A percentile compares a stretch with the other conserved stretches of the same genome.
phyloP scores from a whole-genome alignment of 352 stramenopile species.

The Phytophthora foliorum region DNA sequence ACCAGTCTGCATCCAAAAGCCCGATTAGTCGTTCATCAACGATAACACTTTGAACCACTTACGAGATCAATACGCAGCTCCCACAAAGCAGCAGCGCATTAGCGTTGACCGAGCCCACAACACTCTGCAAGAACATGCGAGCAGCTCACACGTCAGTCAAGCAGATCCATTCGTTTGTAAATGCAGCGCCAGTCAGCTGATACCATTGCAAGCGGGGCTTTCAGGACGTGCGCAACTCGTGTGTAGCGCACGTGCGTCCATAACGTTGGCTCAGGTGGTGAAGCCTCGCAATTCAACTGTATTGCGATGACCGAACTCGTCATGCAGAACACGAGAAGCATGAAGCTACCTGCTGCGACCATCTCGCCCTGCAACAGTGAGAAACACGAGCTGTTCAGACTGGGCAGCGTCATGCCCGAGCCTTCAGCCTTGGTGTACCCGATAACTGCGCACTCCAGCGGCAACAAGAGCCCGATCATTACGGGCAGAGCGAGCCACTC shows the following conservation, averaged over 20 bases:
- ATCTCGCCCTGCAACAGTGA: slow-evolving; percentile 44
- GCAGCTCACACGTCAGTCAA: slow-evolving; percentile 11
- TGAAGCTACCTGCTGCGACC: slow-evolving; percentile 31
- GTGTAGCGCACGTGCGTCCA: slow-evolving; percentile 73
- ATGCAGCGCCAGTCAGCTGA: not conserved
- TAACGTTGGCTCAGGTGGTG: slow-evolving; percentile 53
- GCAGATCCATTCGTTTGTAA: not conserved
- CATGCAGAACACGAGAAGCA: slow-evolving; percentile 43
- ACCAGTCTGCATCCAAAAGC: slow-evolving; percentile 20
- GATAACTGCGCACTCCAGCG: slow-evolving; percentile 64
- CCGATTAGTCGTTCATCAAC: not conserved
- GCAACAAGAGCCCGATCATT: slow-evolving; percentile 64
- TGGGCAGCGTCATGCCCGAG: slow-evolving; percentile 27
- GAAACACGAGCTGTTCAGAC: slow-evolving; percentile 48
- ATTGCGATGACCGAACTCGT: slow-evolving; percentile 47
- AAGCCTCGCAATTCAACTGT: slow-evolving; percentile 73
- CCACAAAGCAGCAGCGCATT: slow-evolving; percentile 47
- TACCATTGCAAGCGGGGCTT: slow-evolving; percentile 64
- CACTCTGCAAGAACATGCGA: slow-evolving; percentile 38
- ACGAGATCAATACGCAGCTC: slow-evolving; percentile 43
- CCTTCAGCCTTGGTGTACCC: slow-evolving; percentile 43
- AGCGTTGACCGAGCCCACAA: slow-evolving; percentile 51
- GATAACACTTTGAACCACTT: slow-evolving; percentile 3
- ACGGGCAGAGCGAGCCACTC: slow-evolving; percentile 57
- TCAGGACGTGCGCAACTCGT: slow-evolving; percentile 43